Evolutionary conservation across 108 stramenopile species (phyloP), one percentile per base, ranked within the genome.

Genomic region (Fragilariopsis cylindrus): DNA sequence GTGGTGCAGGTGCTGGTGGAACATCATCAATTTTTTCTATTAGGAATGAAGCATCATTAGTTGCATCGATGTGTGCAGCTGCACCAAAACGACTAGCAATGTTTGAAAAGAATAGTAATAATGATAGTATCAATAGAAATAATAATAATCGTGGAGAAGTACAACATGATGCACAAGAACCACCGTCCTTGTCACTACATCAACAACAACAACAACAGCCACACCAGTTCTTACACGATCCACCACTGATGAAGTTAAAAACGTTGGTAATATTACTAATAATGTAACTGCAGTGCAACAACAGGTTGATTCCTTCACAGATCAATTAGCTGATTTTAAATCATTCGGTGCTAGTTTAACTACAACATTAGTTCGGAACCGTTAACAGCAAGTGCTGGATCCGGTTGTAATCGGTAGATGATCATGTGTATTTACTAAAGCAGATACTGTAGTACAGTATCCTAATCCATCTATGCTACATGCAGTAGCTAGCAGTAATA

Each of bases 291-390:
- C 7, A 39, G 60, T 60, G 60, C 12, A 13, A 47, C 12, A 40
- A 30, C 30, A 30, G 13, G 12, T 76, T 49, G 65, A 64, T 16
- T 50, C 77, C 12, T 57, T 87, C 48, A 60, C 86, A 5, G 77
- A 78, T 57, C 80, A 87, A 72, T 64, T 87, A 57, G 76, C 79
- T 2, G 86, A 83, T 16, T 87, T 87, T 47, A 72, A 68, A 44
- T 66, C 72, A 7, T 87, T 87, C 79, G 86, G 82, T 9, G 82
- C 76, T 7, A 80, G 78, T 9, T 47, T 86, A 30, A 54, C 19
- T 48, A 12, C 67, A 9, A 11, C 16, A 16, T 15, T 60, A 11
- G 65, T 4, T 44, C 65, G 43, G 44, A 39, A 19, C 49, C 67
- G 18, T 48, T 52, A 11, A 68, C 67, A 8, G 48, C 67, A 41